Percentiles rank a stretch among this genome's conserved stretches.
Conservation (phyloP, 2,329 filamentous ascomycete species). For the Cladosporium halotolerans region DNA sequence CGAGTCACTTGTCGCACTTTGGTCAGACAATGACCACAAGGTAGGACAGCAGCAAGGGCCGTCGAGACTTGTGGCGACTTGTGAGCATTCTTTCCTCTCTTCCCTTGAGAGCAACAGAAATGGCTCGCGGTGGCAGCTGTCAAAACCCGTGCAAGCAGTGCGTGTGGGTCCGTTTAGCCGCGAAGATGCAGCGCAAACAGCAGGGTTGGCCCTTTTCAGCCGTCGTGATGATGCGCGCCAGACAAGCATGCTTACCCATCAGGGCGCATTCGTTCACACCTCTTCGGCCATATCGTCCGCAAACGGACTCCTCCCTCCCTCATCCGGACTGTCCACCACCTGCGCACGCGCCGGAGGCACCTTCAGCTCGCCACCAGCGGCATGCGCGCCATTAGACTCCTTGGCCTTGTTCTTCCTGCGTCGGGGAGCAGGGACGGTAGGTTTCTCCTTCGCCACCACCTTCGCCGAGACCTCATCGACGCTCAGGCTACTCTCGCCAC, state of each 20-base stretch:
- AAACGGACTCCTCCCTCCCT: conserved; percentile 10
- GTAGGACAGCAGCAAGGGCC: conserved; percentile 6
- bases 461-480: conserved; percentile 64
- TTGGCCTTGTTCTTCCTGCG: conserved; percentile 39
- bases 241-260: background rate
- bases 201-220: no score
- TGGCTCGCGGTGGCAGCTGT: conserved; percentile 4
- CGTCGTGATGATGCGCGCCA: no score
- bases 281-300: conserved; percentile 12
- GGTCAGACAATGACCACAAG: conserved; percentile 1
- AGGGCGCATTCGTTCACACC: background rate
- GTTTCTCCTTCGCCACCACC: conserved; percentile 70
- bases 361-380: conserved; percentile 1
- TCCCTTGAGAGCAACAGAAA: background rate
- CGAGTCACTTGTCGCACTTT: conserved; percentile 4
- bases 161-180: no score
- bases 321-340: background rate
- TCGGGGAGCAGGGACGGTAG: conserved; percentile 74
- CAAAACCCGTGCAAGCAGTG: background rate
- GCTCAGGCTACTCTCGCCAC: conserved; percentile 67
- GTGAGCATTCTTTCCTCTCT: background rate
- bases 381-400: conserved; percentile 2
- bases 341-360: conserved; percentile 2
- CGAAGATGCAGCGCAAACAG: no score
- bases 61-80: conserved; percentile 7